Conservation (phyloP, 495 filamentous ascomycete genomes). For the Halenospora varia region DNA sequence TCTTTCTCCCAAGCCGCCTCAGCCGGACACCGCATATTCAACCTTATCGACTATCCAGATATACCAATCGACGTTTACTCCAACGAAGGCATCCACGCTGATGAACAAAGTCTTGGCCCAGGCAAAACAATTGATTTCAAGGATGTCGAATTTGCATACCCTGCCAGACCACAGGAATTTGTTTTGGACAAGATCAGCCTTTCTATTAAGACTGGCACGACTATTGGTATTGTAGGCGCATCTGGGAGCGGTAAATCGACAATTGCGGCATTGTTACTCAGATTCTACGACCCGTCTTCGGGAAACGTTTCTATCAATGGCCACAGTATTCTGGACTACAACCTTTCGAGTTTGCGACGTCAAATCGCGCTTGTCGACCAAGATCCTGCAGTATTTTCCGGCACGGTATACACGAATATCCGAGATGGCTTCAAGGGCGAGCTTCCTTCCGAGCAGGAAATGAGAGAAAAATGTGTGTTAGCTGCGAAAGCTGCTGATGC, state of each 20-base stretch:
- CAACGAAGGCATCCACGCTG: conserved; percentile 27
- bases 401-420: conserved; percentile 42
- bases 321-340: conserved; percentile 35
- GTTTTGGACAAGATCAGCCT: conserved; percentile 43
- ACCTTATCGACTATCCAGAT: conserved; percentile 41
- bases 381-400: conserved; percentile 19
- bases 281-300: conserved; percentile 44
- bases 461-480: conserved; percentile 41
- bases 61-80: conserved; percentile 31
- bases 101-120: conserved; percentile 41
- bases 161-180: conserved; percentile 48
- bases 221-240: conserved; percentile 40
- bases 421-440: conserved; percentile 50
- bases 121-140: conserved; percentile 11
- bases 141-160: conserved; percentile 27
- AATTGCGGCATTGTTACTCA: conserved; percentile 33
- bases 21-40: conserved; percentile 46
- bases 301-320: conserved; percentile 51
- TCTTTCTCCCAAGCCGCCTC: conserved; percentile 51
- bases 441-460: conserved; percentile 7
- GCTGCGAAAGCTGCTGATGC: conserved; percentile 48
- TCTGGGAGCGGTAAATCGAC: conserved; percentile 49
- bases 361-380: conserved; percentile 21
- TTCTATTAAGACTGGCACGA: conserved; percentile 24
- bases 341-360: conserved; percentile 12